phyloP scores from a whole-genome alignment of 2,329 filamentous ascomycete species.

The Nannizziopsis barbatae region DNA sequence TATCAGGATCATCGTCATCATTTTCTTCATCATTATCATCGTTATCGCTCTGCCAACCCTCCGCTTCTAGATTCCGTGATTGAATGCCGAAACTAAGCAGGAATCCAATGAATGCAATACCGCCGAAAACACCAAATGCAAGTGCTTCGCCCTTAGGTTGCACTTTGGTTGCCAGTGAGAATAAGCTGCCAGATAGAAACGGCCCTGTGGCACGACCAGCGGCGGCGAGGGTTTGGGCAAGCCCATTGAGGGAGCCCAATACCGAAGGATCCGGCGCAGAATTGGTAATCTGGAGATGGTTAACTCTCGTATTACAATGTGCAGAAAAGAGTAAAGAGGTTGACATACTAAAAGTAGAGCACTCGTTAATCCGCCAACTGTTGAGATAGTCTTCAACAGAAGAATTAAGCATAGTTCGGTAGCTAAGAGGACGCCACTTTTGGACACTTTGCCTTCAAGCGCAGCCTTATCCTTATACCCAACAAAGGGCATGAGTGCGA shows the following conservation, averaged over 20 bases:
- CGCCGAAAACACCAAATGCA: slow-evolving; percentile 79
- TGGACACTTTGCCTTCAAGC: slow-evolving; percentile 45
- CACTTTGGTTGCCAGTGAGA: slow-evolving; percentile 63
- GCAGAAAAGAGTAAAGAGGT: neutral
- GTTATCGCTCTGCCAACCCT: slow-evolving; percentile 41
- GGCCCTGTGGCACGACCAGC: slow-evolving; percentile 81
- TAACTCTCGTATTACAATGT: slow-evolving; percentile 3
- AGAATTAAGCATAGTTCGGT: slow-evolving; percentile 68
- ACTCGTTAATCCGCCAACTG: slow-evolving; percentile 80
- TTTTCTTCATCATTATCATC: slow-evolving; percentile 35
- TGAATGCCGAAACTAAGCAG: slow-evolving; percentile 66
- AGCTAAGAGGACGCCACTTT: slow-evolving; percentile 61
- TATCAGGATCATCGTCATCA: slow-evolving; percentile 22
- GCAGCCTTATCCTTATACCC: slow-evolving; percentile 57
- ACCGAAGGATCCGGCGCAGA: slow-evolving; percentile 76
- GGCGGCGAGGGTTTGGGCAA: slow-evolving; percentile 87
- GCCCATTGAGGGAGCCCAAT: slow-evolving; percentile 79
- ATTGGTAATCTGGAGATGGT: slow-evolving; percentile 66
- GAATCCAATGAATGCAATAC: slow-evolving; percentile 70
- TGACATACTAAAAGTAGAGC: slow-evolving; percentile 67
- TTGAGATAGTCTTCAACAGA: slow-evolving; percentile 78
- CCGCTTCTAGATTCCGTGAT: slow-evolving; percentile 49
- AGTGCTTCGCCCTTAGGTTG: slow-evolving; percentile 71
- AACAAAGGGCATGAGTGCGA: slow-evolving; percentile 80
- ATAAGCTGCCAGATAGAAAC: slow-evolving; percentile 76